Conservation (phyloP, 1,284 basidiomycete species). For the Sanghuangporus baumii region DNA sequence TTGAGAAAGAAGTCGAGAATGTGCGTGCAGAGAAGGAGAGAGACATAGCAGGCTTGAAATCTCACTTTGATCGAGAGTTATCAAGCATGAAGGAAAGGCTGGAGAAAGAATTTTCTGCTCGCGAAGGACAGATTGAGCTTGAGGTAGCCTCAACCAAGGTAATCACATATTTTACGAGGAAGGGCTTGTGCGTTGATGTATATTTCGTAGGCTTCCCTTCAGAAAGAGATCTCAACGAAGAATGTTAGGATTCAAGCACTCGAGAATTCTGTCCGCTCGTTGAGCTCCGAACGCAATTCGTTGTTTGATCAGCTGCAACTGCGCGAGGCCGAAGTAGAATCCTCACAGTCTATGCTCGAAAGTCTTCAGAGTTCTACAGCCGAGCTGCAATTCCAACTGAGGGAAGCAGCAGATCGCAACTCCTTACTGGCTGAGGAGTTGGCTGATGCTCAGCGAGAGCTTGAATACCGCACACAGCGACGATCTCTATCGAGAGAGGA, state of each 20-base stretch:
- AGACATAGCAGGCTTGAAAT: constrained; percentile 56
- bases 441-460: constrained; percentile 56
- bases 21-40: constrained; percentile 65
- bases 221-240: constrained; percentile 61
- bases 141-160: constrained; percentile 76
- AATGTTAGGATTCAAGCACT: constrained; percentile 62
- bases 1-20: constrained; percentile 56
- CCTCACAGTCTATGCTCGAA: constrained; percentile 68
- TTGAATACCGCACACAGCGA: constrained; percentile 40
- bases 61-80: constrained; percentile 77
- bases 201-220: constrained; percentile 53
- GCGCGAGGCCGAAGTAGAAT: constrained; percentile 84
- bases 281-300: constrained; percentile 66
- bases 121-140: constrained; percentile 70
- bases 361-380: constrained; percentile 69
- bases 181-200: background rate
- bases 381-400: constrained; percentile 82
- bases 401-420: constrained; percentile 70
- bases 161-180: constrained; percentile 18
- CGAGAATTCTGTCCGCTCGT: constrained; percentile 61
- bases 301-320: constrained; percentile 83
- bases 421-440: constrained; percentile 69
- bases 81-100: constrained; percentile 53
- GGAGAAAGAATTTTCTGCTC: constrained; percentile 66
- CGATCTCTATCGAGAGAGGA: constrained; percentile 57